These are phyloP conservation scores for Bacidia gigantensis DNA, from an alignment of 495 filamentous ascomycete genomes.

Conservation along the genomic window DNA sequence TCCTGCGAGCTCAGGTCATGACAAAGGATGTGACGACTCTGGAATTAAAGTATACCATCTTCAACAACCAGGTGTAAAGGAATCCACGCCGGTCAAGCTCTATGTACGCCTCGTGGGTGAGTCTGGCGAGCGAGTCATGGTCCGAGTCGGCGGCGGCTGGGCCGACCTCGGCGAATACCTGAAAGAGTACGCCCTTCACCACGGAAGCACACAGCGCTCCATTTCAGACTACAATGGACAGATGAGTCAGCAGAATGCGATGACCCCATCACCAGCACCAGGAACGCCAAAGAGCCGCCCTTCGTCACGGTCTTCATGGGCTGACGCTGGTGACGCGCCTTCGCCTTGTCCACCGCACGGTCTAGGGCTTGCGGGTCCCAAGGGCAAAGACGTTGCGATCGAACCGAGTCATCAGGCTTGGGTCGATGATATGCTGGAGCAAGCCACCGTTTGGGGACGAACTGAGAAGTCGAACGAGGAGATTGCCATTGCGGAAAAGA, in stretches of 20 bases:
- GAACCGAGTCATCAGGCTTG: conserved; percentile 39
- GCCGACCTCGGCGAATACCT: conserved; percentile 88
- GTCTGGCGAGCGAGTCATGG: conserved; percentile 87
- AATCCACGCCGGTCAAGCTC: conserved; percentile 69
- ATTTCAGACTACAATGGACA: conserved; percentile 17
- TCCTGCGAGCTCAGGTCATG: conserved; percentile 32
- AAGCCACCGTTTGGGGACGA: conserved; percentile 10
- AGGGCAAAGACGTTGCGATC: conserved; percentile 26
- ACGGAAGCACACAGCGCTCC: conserved; percentile 39
- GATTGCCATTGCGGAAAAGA: background rate
- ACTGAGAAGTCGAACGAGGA: conserved; percentile 7
- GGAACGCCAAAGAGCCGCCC: conserved; percentile 8
- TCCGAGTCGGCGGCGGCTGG: conserved; percentile 93
- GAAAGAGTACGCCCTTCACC: conserved; percentile 83
- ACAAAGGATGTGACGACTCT: conserved; percentile 32
- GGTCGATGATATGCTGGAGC: conserved; percentile 23
- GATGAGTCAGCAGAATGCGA: conserved; percentile 4
- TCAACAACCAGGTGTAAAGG: conserved; percentile 56
- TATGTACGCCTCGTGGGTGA: conserved; percentile 87
- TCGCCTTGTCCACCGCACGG: conserved; percentile 23
- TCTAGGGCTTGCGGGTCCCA: conserved; percentile 31
- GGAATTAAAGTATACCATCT: conserved; percentile 90
- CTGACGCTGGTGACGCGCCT: background rate
- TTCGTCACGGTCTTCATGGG: conserved; percentile 2
- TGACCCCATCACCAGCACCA: background rate